Conservation (phyloP, 129 eudicot genomes). For the Chrysanthemum seticuspe region DNA sequence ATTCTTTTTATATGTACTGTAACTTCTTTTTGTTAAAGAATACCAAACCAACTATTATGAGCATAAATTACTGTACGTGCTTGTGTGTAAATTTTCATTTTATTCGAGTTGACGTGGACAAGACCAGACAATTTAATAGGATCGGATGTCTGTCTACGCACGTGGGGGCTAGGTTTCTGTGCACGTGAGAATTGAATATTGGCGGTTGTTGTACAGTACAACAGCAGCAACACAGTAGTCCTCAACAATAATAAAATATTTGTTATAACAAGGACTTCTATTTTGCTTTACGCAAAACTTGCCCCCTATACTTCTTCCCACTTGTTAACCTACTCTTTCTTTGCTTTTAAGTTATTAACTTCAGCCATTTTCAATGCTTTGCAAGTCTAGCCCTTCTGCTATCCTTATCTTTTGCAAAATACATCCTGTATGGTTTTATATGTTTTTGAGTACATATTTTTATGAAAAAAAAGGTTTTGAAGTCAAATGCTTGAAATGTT, state of each 20-base stretch:
- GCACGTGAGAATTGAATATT: constrained; percentile 17
- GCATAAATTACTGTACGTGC: constrained; percentile 10
- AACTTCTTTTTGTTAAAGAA: neutral
- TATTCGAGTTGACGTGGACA: constrained; percentile 26
- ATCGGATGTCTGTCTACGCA: constrained; percentile 19
- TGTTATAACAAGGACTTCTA: constrained; percentile 24
- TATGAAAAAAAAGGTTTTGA: no score
- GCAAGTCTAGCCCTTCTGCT: no score
- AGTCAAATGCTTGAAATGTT: no score
- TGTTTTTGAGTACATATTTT: no score
- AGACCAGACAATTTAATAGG: constrained; percentile 19
- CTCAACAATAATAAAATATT: neutral
- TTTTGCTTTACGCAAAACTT: constrained; percentile 32
- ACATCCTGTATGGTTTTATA: neutral
- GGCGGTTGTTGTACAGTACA: constrained; percentile 36
- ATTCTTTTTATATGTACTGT: no score
- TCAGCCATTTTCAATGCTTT: constrained; percentile 5
- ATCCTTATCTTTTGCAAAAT: neutral
- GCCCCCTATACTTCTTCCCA: constrained; percentile 22
- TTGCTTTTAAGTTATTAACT: constrained; percentile 29
- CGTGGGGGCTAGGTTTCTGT: constrained; percentile 19
- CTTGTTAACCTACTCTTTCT: constrained; percentile 29
- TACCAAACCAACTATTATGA: neutral
- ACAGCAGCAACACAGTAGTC: neutral
- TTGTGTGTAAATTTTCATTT: constrained; percentile 23